These are phyloP conservation scores for Amphibolis antarctica DNA, from an alignment of 106 monocot species.

Conservation along the genomic window DNA sequence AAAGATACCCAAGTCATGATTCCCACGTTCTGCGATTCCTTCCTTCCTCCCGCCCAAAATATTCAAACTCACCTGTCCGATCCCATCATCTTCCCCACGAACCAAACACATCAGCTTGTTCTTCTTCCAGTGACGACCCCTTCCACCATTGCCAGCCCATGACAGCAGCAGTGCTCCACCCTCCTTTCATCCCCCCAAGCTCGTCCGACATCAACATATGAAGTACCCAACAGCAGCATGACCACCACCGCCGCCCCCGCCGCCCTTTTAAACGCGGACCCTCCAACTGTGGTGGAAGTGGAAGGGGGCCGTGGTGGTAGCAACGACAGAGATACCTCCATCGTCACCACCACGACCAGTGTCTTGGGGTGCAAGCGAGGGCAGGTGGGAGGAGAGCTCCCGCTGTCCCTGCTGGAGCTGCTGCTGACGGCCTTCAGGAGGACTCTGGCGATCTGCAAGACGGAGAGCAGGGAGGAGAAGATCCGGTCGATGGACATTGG, in stretches of 20 bases:
- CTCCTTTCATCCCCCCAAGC: constrained; percentile 1
- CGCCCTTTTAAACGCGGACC: background rate
- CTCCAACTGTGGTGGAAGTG: background rate
- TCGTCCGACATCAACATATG: background rate
- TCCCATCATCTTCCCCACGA: background rate
- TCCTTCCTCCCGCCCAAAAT: background rate
- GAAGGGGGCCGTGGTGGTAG: too few species aligned
- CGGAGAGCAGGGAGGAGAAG: constrained; percentile 5
- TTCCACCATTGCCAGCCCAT: constrained; percentile 3
- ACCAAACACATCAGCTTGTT: too few species aligned
- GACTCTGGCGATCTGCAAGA: constrained; percentile 4
- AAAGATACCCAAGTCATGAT: background rate
- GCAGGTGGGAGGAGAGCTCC: background rate
- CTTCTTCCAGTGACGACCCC: background rate
- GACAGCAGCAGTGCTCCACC: constrained; percentile 4
- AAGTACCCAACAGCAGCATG: background rate
- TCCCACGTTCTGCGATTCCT: background rate
- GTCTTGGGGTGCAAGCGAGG: background rate
- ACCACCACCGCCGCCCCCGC: too few species aligned
- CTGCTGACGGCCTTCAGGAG: constrained; percentile 12
- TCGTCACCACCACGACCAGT: too few species aligned
- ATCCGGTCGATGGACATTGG: constrained; percentile 32
- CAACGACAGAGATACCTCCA: background rate
- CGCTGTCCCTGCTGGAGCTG: background rate
- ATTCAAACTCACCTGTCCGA: background rate